Evolutionary conservation across 1,284 basidiomycete genomes (phyloP).

Genomic region (Bondarzewia mesenterica): DNA sequence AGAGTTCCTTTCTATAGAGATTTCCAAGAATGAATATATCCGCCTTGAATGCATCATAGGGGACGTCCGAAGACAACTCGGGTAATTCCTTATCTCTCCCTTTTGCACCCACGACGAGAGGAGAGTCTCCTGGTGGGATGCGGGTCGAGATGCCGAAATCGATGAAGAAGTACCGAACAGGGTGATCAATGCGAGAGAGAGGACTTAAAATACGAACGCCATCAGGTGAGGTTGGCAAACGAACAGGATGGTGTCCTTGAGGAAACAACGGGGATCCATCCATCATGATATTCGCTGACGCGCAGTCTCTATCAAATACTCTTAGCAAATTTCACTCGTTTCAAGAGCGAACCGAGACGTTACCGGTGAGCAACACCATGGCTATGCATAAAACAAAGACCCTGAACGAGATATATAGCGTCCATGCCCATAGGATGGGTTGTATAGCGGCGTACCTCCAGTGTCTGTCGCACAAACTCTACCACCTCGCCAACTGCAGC

Average conservation of each 20-base stretch:
- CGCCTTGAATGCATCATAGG: constrained; percentile 23
- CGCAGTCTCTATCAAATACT: constrained; percentile 7
- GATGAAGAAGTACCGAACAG: constrained; percentile 12
- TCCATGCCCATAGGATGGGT: no score
- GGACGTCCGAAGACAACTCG: constrained; percentile 16
- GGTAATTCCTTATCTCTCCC: constrained; percentile 20
- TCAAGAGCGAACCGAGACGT: background rate
- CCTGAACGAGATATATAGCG: no score
- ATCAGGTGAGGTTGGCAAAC: background rate
- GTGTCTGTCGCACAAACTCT: constrained; percentile 19
- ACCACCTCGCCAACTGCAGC: constrained; percentile 18
- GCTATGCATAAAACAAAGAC: constrained; percentile 13
- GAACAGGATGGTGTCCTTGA: constrained; percentile 13
- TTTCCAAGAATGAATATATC: constrained; percentile 23
- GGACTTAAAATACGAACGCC: background rate
- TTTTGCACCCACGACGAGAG: constrained; percentile 8
- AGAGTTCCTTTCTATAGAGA: constrained; percentile 14
- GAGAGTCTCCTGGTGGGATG: background rate
- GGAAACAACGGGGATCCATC: constrained; percentile 11
- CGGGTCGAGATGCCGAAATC: constrained; percentile 10
- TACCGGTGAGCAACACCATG: constrained; percentile 13
- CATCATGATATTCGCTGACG: constrained; percentile 15
- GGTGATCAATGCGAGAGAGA: background rate
- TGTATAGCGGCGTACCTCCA: constrained; percentile 19
- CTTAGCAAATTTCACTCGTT: constrained; percentile 1